Base-by-base conservation (phyloP, 371 early-diverging fungal genomes). In the Mucor irregularis region DNA sequence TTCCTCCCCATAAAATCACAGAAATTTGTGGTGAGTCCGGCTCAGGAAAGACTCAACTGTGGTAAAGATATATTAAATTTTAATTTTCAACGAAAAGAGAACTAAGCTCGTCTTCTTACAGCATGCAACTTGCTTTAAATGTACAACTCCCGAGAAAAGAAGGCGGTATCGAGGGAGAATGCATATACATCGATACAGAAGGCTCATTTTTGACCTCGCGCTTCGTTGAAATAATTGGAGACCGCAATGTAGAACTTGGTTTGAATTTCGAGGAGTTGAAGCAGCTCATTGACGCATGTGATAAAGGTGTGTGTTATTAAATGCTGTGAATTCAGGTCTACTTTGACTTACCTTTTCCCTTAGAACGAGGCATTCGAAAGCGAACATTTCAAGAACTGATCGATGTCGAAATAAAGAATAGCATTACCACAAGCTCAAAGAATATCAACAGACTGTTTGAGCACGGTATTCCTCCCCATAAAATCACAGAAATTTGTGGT, bases 121-220 rank as follows among this genome's bases (percentile, higher is more conserved):
- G 88, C 24, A 85, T 86, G 73, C 88, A 87, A 56, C 60, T 85
- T 14, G 80, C 81, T 21, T 69, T 82, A 14, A 89, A 83, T 64
- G 78, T 69, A 7, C 82, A 84, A 46, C 38, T 80, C 2, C 69
- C 76, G 0, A 49, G 33, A 33, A 14, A 34, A 8, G 26, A 61
- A 22, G 80, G 80, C 4, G 85, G 81, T 3, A 42, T 59, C 0
- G 64, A 68, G 16, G 84, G 82, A 0, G 78, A 87, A 39, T 86
- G 85, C 17, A 53, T 90, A 4, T 90, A 82, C 62, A 84, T 89
- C 48, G 87, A 89, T 52, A 88, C 90, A 4, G 88, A 89, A 62
- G 88, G 88, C 3, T 75, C 83, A 42, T 82, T 85, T 43, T 34
- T 66, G 10, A 58, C 16, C 33, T 13, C 17, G 17, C 10, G 4